phyloP scores from a whole-genome alignment of 495 filamentous ascomycete species.

The Podospora australis region DNA sequence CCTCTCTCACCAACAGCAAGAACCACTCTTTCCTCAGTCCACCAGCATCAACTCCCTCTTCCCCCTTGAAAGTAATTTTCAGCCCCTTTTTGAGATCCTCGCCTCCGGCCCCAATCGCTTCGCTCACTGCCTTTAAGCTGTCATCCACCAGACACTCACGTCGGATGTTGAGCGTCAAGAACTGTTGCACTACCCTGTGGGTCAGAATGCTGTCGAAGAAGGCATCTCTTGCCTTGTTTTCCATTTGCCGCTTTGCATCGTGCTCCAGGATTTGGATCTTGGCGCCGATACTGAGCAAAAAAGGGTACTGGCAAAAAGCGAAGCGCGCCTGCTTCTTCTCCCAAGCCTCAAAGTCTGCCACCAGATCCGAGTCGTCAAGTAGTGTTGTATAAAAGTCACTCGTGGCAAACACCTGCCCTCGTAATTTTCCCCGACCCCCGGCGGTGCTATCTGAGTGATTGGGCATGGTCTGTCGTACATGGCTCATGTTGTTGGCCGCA shows the following conservation, averaged over 20 bases:
- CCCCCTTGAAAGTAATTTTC: conserved; percentile 78
- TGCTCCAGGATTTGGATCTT: conserved; percentile 92
- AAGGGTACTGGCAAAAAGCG: conserved; percentile 90
- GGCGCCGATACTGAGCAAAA: conserved; percentile 86
- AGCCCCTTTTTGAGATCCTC: conserved; percentile 93
- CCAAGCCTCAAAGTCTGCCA: conserved; percentile 87
- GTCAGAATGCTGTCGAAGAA: conserved; percentile 85
- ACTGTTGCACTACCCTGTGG: conserved; percentile 67
- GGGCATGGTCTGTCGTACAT: conserved; percentile 29
- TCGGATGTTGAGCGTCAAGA: conserved; percentile 71
- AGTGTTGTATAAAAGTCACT: conserved; percentile 84
- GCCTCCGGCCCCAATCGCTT: conserved; percentile 72
- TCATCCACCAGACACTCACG: conserved; percentile 89
- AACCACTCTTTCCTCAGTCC: conserved; percentile 97
- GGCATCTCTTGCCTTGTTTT: conserved; percentile 79
- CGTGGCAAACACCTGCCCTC: conserved; percentile 49
- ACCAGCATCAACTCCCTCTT: conserved; percentile 89
- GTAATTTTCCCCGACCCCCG: conserved; percentile 18
- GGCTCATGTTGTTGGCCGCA: conserved; percentile 64
- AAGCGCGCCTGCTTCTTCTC: conserved; percentile 70
- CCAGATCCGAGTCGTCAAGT: conserved; percentile 77
- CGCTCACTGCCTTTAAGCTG: conserved; percentile 78
- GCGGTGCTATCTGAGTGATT: too few relatives aligned
- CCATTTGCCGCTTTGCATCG: conserved; percentile 89
- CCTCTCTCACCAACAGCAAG: conserved; percentile 78